phyloP scores from a whole-genome alignment of 495 filamentous ascomycete species.

The Podospora anserina region DNA sequence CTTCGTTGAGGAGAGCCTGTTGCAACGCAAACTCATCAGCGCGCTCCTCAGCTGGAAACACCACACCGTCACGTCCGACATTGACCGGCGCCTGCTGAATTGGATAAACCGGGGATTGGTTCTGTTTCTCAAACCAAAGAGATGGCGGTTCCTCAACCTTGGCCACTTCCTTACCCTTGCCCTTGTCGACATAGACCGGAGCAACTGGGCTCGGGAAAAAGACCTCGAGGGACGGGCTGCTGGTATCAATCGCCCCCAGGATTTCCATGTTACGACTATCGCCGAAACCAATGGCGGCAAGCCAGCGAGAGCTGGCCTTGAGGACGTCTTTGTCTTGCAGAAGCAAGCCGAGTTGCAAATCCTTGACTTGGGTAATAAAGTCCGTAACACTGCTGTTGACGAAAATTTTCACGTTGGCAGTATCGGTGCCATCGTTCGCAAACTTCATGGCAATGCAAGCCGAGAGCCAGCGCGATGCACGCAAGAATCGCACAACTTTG shows the following conservation, averaged over 20 bases:
- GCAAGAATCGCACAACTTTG: conserved; percentile 24
- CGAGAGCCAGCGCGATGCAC: conserved; percentile 29
- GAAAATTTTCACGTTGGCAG: conserved; percentile 16
- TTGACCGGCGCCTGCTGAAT: neutral
- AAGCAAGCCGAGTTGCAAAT: neutral
- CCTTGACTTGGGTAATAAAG: neutral
- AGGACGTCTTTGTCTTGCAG: neutral
- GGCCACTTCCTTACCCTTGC: neutral
- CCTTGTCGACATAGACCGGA: neutral
- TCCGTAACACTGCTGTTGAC: conserved; percentile 12
- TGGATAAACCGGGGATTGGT: neutral
- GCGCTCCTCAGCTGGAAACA: neutral
- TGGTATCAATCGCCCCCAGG: neutral
- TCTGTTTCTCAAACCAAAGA: neutral
- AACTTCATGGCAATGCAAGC: conserved; percentile 21
- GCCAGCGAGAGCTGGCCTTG: conserved; percentile 8
- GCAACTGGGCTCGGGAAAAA: neutral
- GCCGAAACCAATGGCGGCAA: conserved; percentile 12
- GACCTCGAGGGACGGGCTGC: neutral
- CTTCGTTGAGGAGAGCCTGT: neutral
- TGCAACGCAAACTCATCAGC: neutral
- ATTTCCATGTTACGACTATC: neutral
- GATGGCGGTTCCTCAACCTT: neutral
- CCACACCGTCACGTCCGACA: neutral
- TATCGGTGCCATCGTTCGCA: neutral